Base-by-base conservation (phyloP, 2,329 filamentous ascomycete species). In the Daldinia eschscholtzii region DNA sequence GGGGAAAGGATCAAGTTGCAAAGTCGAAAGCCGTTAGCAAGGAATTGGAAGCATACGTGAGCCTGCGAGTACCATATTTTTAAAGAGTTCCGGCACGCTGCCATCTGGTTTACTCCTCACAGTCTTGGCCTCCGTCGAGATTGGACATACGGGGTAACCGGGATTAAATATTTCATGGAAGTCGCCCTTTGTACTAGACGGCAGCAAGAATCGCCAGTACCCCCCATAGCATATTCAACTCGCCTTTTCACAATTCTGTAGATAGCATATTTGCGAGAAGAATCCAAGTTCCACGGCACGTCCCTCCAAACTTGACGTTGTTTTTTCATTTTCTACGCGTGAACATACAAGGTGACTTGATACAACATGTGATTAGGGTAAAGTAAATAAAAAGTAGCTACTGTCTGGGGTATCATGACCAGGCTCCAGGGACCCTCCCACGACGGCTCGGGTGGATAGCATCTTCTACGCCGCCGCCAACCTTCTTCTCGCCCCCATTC, bases 391-490 rank as follows among this genome's bases (percentile, higher is more conserved):
- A 39, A 13, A 39, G 33, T 35, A 35, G 15, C 37, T 46, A 50
- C 23, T 52, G 30, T 57, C 10, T 33, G 35, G 37, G 52, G 52
- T 61, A 65, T 65, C 56, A 61, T 15, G 37, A 61, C 56, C 55
- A 30, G 18, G 55, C 64, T 42, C 70, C 69, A 52, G 50, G 72
- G 50, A 77, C 66, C 50, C 58, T 65, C 42, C 59, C 83, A 64
- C 84, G 77, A 30, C 86, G 82, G 70, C 86, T 88, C 3, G 87
- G 86, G 70, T 88, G 87, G 52, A 88, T 83, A 64, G 77, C 78
- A 48, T 71, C 68, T 30, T 70, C 69, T 13, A 67, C 59, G 1
- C 50, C 66, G 12, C 59, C 63, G 9, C 35, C 44, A 26, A 13
- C n/a, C 53, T 35, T 59, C 13, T 39, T 39, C 30, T 67, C 65